Base-by-base conservation (phyloP, 164 flowering plant genomes). In the Annona cherimola region DNA sequence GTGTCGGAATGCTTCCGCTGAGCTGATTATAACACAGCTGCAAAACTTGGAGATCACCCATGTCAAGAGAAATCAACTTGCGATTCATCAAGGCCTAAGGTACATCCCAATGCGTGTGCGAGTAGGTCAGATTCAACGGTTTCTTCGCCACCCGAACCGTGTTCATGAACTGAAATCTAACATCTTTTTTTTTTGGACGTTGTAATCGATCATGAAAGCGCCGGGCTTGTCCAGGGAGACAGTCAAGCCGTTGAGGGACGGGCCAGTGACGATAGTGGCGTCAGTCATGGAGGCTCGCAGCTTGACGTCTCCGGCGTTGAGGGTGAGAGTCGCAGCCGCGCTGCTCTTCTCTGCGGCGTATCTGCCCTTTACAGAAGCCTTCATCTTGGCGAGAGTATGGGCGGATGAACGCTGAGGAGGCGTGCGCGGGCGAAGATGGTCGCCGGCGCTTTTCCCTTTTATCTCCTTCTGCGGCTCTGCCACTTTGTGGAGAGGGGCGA, bases 111-210 rank as follows among this genome's bases (percentile, higher is more conserved):
- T 78, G 74, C 68, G 70, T 59, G 68, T 95, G 99, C 69, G 79
- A 84, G 79, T 91, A 95, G 35, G 87, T 95, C 69, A 95, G 45
- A 66, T 85, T 91, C 90, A 95, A 84, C 1, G 93, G 94, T 74
- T 89, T 95, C 69, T 88, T 89, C 5, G 79, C 79, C 67, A 90
- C 84, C 82, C 75, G 88, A 45, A 93, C 69, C 5, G 87, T 73
- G 82, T 89, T 95, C 96, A 90, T 93, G 75, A 95, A 93, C 81
- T 88, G 96, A 81, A 95, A 93, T 76, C 90, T 77, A 45, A 90
- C 74, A 78, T 95, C 97, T 95, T 98, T 88, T 90, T 85, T 72
- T 82, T 86, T 75, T 97, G 94, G 71, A 95, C 97, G 75, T 91
- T 76, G 82, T 90, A 95, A 70, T 87, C 92, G 76, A 93, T 57